Base-by-base conservation (phyloP, 176 grass and related monocot genomes). In the Triticum monococcum region DNA sequence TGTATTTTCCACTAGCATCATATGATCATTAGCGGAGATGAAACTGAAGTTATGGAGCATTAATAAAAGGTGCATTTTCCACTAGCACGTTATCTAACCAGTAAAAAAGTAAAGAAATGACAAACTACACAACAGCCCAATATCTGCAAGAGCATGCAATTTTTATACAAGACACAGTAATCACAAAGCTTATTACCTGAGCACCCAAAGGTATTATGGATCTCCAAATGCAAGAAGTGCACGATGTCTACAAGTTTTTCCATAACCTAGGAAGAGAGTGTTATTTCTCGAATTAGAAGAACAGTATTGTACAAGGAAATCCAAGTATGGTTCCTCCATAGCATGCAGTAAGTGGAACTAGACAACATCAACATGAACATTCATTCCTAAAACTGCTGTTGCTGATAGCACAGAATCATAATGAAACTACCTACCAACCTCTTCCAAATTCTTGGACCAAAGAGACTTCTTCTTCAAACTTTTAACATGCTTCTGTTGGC, bases 161-260 rank as follows among this genome's bases (percentile, higher is more conserved):
- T 24, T 41, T 38, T 50, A 85, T 63, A 80, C 12, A 69, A 78
- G 46, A 84, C 66, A 84, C 72, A 13, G 41, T 38, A 69, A 68
- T 81, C 57, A 30, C 56, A 86, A 86, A 87, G 28, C 84, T 84
- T 84, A 84, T 68, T 94, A 99, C 97, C 94, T 92, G 92, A 77
- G 61, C 46, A 77, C 50, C 94, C 92, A 88, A 99, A 96, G 70
- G 90, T 79, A 75, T 83, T 85, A 72, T 91, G 84, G 60, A 99
- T 99, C 85, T 96, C 90, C 87, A 96, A 85, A 92, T 96, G 93
- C 78, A 99, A 94, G 80, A 92, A 96, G 82, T 99, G 94, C 57
- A 99, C 97, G 86, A 94, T 94, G 50, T 99, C 94, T 45, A 99
- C 94, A 73, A 99, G 92, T 56, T 99, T 99, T 80, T 92, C 97